Percentiles rank a stretch among this genome's conserved stretches.
Conservation (phyloP, 805 yeast species). For the Lipomyces sp. region DNA sequence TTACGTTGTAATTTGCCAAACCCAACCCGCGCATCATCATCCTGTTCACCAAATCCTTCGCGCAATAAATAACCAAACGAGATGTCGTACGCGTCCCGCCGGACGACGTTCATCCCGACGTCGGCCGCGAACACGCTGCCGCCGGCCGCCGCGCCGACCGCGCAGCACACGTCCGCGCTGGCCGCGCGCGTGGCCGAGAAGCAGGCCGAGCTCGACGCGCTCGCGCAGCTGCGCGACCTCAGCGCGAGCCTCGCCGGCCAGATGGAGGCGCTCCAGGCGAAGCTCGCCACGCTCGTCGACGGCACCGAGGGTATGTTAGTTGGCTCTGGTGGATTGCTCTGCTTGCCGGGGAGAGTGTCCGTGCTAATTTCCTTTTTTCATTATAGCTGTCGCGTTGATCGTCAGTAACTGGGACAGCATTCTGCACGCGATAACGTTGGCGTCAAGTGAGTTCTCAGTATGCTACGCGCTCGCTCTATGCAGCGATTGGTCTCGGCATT, state of each 20-base stretch:
- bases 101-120: conserved; percentile 24
- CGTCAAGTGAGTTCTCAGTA: conserved; percentile 15
- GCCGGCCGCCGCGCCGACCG: not conserved
- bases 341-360: not conserved
- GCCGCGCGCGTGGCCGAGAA: conserved; percentile 22
- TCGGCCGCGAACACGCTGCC: not conserved
- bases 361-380: not conserved
- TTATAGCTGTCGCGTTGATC: conserved; percentile 26
- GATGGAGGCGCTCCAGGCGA: conserved; percentile 22
- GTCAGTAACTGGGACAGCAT: conserved; percentile 28
- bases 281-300: conserved; percentile 20
- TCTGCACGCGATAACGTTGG: conserved; percentile 19
- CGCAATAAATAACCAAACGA: too few relatives aligned
- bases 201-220: conserved; percentile 19
- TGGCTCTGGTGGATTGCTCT: not conserved
- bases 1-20: not conserved
- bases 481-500: too few relatives aligned
- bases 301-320: conserved; percentile 25
- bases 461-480: too few relatives aligned
- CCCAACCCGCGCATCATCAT: not conserved
- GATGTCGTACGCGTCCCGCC: conserved; percentile 25
- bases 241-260: conserved; percentile 21
- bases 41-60: not conserved
- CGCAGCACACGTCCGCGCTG: conserved; percentile 17
- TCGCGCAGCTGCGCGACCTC: conserved; percentile 21